These are phyloP conservation scores for Skeletonema costatum DNA, from an alignment of 108 stramenopile genomes.

Conservation along the genomic window DNA sequence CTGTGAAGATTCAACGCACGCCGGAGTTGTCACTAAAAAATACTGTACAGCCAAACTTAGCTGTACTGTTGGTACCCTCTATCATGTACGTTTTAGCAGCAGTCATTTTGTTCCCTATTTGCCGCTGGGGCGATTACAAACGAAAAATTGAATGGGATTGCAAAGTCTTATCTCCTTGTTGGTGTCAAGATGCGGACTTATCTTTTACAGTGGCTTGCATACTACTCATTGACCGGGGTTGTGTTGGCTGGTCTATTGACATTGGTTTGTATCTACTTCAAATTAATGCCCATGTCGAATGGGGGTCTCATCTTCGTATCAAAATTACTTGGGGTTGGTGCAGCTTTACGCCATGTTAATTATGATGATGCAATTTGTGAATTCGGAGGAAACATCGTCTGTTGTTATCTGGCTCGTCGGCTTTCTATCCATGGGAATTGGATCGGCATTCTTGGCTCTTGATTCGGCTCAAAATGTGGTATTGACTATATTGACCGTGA, in stretches of 20 bases:
- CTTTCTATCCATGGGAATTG: conserved; percentile 18
- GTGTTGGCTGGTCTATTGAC: conserved; percentile 26
- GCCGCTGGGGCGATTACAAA: conserved; percentile 22
- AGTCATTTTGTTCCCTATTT: conserved; percentile 17
- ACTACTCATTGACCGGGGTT: conserved; percentile 15
- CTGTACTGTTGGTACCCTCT: conserved; percentile 14
- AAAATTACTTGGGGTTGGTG: conserved; percentile 40
- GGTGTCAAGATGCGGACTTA: conserved; percentile 38
- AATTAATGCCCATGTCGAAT: conserved; percentile 33
- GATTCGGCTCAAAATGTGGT: conserved; percentile 2
- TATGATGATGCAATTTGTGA: conserved; percentile 19
- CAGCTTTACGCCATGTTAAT: conserved; percentile 3
- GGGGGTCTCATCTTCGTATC: conserved; percentile 27
- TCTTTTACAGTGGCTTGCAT: conserved; percentile 30
- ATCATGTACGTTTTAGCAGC: conserved; percentile 27
- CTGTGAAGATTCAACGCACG: not conserved
- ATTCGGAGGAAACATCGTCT: conserved; percentile 27
- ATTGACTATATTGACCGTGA: conserved; percentile 20
- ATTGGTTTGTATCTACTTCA: conserved; percentile 29
- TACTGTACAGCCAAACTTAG: not conserved
- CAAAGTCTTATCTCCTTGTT: conserved; percentile 21
- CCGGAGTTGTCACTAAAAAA: not conserved
- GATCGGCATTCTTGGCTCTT: conserved; percentile 6
- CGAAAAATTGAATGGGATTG: conserved; percentile 37
- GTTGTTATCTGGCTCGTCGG: conserved; percentile 13